Conservation (phyloP, 169 alveolate species). For the Cryptosporidium viatorum region DNA sequence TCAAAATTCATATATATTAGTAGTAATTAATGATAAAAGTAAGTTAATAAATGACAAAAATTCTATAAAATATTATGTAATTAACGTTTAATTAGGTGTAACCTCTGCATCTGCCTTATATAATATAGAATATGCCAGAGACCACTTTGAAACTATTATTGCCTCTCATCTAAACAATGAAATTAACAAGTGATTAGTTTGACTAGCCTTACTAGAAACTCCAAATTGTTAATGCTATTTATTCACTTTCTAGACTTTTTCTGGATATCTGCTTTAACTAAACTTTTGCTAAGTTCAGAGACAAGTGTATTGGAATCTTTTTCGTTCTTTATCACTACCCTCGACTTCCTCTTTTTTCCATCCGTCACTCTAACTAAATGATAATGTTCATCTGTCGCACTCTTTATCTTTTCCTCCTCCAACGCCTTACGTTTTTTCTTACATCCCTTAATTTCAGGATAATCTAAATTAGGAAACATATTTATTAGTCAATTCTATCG, state of each 20-base stretch:
- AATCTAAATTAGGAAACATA: slow-evolving; percentile 1
- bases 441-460: slow-evolving; percentile 55
- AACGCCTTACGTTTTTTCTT: slow-evolving; percentile 12
- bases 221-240: neutral
- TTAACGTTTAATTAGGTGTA: slow-evolving; percentile 1
- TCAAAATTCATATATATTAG: slow-evolving; percentile 90
- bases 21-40: slow-evolving; percentile 85
- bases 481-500: neutral
- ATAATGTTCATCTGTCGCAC: neutral
- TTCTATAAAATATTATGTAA: neutral
- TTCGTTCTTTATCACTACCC: slow-evolving; percentile 22
- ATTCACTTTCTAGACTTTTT: slow-evolving; percentile 5
- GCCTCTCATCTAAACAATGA: slow-evolving; percentile 57
- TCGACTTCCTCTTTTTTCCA: slow-evolving; percentile 59
- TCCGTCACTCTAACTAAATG: slow-evolving; percentile 23
- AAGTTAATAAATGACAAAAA: slow-evolving; percentile 56
- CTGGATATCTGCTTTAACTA: slow-evolving; percentile 16
- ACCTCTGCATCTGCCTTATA: slow-evolving; percentile 70
- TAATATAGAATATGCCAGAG: slow-evolving; percentile 79
- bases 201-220: neutral
- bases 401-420: neutral
- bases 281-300: slow-evolving; percentile 16
- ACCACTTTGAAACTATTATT: slow-evolving; percentile 75
- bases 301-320: slow-evolving; percentile 5
- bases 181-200: neutral